Evolutionary conservation across 345 rosid species (phyloP).

Genomic region (Salix caprea): DNA sequence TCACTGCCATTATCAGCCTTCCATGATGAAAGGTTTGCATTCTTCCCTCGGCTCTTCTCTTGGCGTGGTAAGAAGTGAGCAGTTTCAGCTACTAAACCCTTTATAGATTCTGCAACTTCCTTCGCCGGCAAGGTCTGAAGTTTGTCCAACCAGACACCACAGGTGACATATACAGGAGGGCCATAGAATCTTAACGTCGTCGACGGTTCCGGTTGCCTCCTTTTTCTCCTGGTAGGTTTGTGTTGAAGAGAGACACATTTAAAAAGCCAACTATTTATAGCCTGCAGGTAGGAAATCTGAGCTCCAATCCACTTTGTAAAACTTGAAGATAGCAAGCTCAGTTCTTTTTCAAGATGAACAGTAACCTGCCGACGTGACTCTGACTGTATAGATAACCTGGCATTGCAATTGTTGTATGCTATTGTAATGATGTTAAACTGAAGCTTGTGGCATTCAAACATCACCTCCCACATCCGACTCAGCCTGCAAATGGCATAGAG

Average conservation of each 20-base stretch:
- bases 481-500: constrained; percentile 45
- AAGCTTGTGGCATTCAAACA: constrained; percentile 79
- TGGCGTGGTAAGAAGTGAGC: constrained; percentile 61
- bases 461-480: constrained; percentile 93
- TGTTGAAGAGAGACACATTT: constrained; percentile 50
- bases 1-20: constrained; percentile 38
- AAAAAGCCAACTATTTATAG: constrained; percentile 66
- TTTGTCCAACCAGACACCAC: constrained; percentile 65
- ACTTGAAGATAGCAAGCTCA: constrained; percentile 47
- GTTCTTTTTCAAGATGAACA: constrained; percentile 63
- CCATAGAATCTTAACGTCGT: constrained; percentile 32
- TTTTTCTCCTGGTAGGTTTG: constrained; percentile 37
- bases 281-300: constrained; percentile 58
- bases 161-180: constrained; percentile 75
- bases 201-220: constrained; percentile 12
- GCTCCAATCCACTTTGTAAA: constrained; percentile 77
- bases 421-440: constrained; percentile 57
- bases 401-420: constrained; percentile 40
- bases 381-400: constrained; percentile 46
- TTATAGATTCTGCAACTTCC: constrained; percentile 62
- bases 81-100: constrained; percentile 57
- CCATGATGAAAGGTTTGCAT: constrained; percentile 11
- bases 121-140: constrained; percentile 44
- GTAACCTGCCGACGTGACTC: constrained; percentile 67
- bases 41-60: constrained; percentile 68